Evolutionary conservation across 2,329 filamentous ascomycete species (phyloP).

Genomic region (Stylonectria norvegica): DNA sequence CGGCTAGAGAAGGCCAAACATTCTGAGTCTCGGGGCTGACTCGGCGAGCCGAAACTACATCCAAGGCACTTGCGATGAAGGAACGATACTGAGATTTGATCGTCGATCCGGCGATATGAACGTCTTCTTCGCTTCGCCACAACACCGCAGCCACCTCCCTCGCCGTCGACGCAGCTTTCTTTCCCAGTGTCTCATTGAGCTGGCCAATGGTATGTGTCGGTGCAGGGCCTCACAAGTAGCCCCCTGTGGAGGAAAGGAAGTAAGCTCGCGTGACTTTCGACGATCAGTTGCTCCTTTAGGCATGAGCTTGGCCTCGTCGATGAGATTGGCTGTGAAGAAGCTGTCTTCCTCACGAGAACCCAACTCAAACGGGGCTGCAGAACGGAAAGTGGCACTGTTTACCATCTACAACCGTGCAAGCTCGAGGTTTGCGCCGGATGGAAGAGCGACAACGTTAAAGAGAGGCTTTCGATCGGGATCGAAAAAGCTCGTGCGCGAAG

Average conservation of each 20-base stretch:
- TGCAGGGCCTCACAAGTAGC: neutral
- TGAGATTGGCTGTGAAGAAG: conserved; percentile 17
- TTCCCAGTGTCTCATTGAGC: neutral
- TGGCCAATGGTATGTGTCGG: too few species aligned
- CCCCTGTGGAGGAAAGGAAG: conserved; percentile 10
- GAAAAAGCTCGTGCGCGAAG: conserved; percentile 25
- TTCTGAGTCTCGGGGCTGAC: too few species aligned
- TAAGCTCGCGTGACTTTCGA: conserved; percentile 18
- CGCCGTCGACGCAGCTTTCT: conserved; percentile 5
- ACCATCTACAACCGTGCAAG: conserved; percentile 19
- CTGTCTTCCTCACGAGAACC: conserved; percentile 18
- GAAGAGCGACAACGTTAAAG: conserved; percentile 22
- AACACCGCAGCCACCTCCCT: conserved; percentile 22
- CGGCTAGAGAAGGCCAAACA: too few species aligned
- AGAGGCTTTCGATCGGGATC: conserved; percentile 28
- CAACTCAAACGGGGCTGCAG: conserved; percentile 1
- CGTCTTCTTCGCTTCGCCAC: conserved; percentile 20
- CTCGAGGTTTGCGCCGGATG: conserved; percentile 14
- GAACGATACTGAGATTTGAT: conserved; percentile 16
- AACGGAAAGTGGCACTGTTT: conserved; percentile 10
- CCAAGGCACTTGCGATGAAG: too few species aligned
- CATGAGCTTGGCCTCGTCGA: conserved; percentile 18
- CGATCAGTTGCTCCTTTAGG: conserved; percentile 12
- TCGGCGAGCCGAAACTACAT: too few species aligned
- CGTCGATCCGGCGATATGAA: conserved; percentile 26